Conservation (phyloP, 164 flowering plant genomes). For the Euptelea pleiosperma region DNA sequence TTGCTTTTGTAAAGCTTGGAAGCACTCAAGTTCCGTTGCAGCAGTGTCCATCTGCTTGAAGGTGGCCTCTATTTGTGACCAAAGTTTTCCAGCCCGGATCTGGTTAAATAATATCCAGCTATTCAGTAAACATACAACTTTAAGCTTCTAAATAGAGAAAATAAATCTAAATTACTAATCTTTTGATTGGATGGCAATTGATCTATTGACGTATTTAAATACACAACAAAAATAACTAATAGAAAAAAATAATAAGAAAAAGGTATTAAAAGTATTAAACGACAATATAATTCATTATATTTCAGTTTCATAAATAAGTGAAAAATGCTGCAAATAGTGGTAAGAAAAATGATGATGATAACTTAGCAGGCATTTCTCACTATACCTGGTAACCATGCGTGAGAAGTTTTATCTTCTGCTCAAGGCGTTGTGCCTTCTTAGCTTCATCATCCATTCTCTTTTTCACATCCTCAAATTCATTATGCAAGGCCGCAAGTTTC, state of each 20-base stretch:
- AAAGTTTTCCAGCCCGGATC: conserved; percentile 61
- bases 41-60: conserved; percentile 90
- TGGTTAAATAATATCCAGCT: conserved; percentile 24
- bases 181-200: too few relatives aligned
- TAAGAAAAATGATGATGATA: too few relatives aligned
- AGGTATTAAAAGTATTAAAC: too few relatives aligned
- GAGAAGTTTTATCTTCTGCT: conserved; percentile 71
- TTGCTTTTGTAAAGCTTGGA: conserved; percentile 79
- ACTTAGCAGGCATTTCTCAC: not conserved
- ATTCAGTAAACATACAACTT: conserved; percentile 5
- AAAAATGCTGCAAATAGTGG: too few relatives aligned
- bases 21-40: conserved; percentile 88
- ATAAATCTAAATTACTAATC: too few relatives aligned
- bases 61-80: conserved; percentile 76
- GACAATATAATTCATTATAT: too few relatives aligned
- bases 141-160: not conserved
- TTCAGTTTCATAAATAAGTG: too few relatives aligned
- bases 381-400: conserved; percentile 89
- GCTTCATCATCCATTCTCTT: conserved; percentile 79
- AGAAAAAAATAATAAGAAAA: too few relatives aligned
- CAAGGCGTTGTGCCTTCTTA: conserved; percentile 69
- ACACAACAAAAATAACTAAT: too few relatives aligned
- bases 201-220: too few relatives aligned
- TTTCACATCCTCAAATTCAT: conserved; percentile 77
- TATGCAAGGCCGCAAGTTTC: conserved; percentile 77